These are phyloP conservation scores for Sclerotinia subarctica DNA, from an alignment of 2,329 filamentous ascomycete genomes.

Conservation along the genomic window DNA sequence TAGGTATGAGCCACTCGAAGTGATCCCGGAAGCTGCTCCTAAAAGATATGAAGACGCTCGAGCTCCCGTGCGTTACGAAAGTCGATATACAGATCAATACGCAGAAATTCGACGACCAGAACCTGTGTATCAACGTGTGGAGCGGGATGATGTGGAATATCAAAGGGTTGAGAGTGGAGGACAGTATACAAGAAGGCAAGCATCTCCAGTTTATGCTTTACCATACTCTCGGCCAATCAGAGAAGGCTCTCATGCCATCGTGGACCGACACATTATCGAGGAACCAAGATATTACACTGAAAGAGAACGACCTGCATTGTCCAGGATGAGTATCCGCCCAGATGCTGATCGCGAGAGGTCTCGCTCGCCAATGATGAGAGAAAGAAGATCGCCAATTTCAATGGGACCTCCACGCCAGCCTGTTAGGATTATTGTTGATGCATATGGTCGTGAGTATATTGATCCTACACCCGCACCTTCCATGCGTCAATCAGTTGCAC, in stretches of 20 bases:
- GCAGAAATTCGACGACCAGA: conserved; percentile 31
- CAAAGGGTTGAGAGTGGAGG: conserved; percentile 25
- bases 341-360: conserved; percentile 49
- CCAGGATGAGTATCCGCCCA: conserved; percentile 49
- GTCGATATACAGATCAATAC: conserved; percentile 29
- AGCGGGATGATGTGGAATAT: conserved; percentile 34
- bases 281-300: conserved; percentile 46
- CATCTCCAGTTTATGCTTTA: conserved; percentile 34
- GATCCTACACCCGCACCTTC: conserved; percentile 49
- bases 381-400: conserved; percentile 45
- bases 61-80: conserved; percentile 28
- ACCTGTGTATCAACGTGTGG: conserved; percentile 32
- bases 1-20: conserved; percentile 42
- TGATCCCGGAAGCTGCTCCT: conserved; percentile 24
- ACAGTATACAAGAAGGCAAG: conserved; percentile 30
- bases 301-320: conserved; percentile 34
- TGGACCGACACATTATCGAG: conserved; percentile 33
- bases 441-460: conserved; percentile 77
- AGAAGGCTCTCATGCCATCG: conserved; percentile 31
- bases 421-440: conserved; percentile 73
- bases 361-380: conserved; percentile 47
- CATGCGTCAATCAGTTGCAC: conserved; percentile 53
- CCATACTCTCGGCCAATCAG: conserved; percentile 34
- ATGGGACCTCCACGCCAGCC: conserved; percentile 49
- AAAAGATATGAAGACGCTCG: conserved; percentile 29